Conservation (phyloP, 2,329 filamentous ascomycete genomes). For the Pseudogymnoascus sp. region DNA sequence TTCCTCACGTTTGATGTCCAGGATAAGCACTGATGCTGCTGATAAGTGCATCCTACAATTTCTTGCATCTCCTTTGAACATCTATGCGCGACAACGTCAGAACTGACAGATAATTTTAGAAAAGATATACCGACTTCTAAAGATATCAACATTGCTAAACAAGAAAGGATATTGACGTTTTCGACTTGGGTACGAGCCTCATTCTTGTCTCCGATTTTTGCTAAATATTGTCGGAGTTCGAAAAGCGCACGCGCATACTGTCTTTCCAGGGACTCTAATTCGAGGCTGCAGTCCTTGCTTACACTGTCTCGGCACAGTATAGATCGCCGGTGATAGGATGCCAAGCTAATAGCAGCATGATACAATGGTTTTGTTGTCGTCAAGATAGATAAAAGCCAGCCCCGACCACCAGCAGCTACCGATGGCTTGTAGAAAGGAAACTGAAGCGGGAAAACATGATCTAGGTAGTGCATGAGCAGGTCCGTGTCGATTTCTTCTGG, state of each 20-base stretch:
- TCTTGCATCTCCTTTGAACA: slow-evolving; percentile 34
- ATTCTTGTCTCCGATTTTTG: slow-evolving; percentile 30
- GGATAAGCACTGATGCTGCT: slow-evolving; percentile 42
- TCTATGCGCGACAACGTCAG: slow-evolving; percentile 10
- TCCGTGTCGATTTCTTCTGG: slow-evolving; percentile 13
- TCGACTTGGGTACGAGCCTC: slow-evolving; percentile 44
- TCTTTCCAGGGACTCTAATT: neutral
- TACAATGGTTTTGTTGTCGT: slow-evolving; percentile 48
- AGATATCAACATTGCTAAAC: slow-evolving; percentile 14
- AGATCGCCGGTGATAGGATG: slow-evolving; percentile 48
- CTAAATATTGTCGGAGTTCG: slow-evolving; percentile 24
- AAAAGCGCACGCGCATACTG: slow-evolving; percentile 33
- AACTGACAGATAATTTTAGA: neutral
- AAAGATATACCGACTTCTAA: slow-evolving; percentile 15
- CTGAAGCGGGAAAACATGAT: slow-evolving; percentile 53
- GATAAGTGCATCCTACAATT: slow-evolving; percentile 45
- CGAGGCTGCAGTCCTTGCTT: slow-evolving; percentile 6
- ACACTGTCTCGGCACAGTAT: slow-evolving; percentile 31
- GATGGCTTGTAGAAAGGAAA: slow-evolving; percentile 55
- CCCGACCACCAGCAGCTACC: slow-evolving; percentile 45
- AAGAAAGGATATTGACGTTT: slow-evolving; percentile 39
- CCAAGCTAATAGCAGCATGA: slow-evolving; percentile 47
- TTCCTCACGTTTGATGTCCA: slow-evolving; percentile 28
- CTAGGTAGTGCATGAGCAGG: slow-evolving; percentile 51
- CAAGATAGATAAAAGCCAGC: slow-evolving; percentile 52